Evolutionary conservation across 805 yeast species (phyloP), one percentile per base, ranked within the genome.

Genomic region (Suhomyces kilbournensis): DNA sequence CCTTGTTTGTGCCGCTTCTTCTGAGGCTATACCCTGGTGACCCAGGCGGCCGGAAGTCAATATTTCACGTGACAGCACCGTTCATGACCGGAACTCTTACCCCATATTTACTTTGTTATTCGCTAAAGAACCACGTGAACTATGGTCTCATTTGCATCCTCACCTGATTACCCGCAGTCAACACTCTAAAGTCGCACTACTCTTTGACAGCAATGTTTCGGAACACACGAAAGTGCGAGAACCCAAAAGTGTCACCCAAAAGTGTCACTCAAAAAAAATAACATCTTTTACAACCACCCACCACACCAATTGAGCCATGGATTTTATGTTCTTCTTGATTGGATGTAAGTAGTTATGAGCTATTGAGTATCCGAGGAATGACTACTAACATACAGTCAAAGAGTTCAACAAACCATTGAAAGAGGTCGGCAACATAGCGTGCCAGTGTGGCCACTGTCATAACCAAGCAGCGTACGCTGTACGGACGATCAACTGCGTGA

Each of bases 381-480:
- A 28, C 4, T 22, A 46, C 43, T 46, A 46, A 46, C 48, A 47
- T 20, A 26, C 53, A 69, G 74, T 68, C 61, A 69, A 66, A 56
- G 74, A 69, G 32, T 66, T 67, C 56, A 70, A 70, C 52, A 67
- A 65, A 52, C 72, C 69, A 0, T 52, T 71, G 22, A 50, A 54
- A 12, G 72, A 66, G 30, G 59, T 70, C 3, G 74, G 74, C 12
- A 49, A 63, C 48, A 54, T 70, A n/a, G 48, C 62, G 7, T 69
- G 74, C 52, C 77, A 75, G 53, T 83, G 88, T 60, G 82, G 84
- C 17, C 75, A 80, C 54, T 83, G 88, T 56, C 85, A 82, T 59
- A 83, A 83, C 61, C 71, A 72, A 52, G 70, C 81, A 25, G 87
- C 81, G 3, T 64, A 68, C 49, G 82, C 85, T 0, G 69, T 81